Evolutionary conservation across 352 stramenopile genomes (phyloP).

Genomic region (Globisporangium ultimum): DNA sequence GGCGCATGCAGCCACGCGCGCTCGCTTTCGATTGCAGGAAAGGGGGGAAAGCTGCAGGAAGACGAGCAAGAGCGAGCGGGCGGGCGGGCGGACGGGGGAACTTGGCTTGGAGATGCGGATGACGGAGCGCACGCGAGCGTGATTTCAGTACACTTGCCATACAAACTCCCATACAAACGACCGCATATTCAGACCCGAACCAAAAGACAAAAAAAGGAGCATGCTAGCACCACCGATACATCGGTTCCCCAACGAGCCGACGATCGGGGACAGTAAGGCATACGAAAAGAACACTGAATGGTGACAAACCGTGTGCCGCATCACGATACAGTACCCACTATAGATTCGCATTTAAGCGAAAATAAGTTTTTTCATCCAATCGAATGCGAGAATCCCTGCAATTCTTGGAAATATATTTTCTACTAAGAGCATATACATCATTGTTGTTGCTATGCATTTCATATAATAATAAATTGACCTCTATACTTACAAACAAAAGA

Average conservation of each 20-base stretch:
- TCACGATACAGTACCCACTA: neutral
- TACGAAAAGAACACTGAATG: neutral
- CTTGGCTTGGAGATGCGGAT: neutral
- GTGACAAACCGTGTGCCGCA: neutral
- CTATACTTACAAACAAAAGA: too few relatives aligned
- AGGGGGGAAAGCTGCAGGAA: too few relatives aligned
- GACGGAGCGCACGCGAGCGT: neutral
- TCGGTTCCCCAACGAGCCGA: neutral
- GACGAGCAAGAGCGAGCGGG: neutral
- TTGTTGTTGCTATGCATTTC: neutral
- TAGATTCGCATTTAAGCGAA: constrained; percentile 5
- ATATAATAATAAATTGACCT: too few relatives aligned
- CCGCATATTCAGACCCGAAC: constrained; percentile 1
- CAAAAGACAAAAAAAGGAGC: constrained; percentile 1
- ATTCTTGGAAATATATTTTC: neutral
- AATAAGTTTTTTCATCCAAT: constrained; percentile 4
- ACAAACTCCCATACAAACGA: constrained; percentile 8
- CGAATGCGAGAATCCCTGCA: neutral
- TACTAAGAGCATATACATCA: neutral
- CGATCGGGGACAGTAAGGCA: neutral
- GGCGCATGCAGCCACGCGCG: constrained; percentile 11
- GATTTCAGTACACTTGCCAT: constrained; percentile 6
- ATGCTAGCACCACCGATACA: neutral
- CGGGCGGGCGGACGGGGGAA: too few relatives aligned
- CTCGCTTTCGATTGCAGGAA: neutral